Evolutionary conservation across 2,329 filamentous ascomycete genomes (phyloP), one percentile per base, ranked within the genome.

Genomic region (Xylogone sp.): DNA sequence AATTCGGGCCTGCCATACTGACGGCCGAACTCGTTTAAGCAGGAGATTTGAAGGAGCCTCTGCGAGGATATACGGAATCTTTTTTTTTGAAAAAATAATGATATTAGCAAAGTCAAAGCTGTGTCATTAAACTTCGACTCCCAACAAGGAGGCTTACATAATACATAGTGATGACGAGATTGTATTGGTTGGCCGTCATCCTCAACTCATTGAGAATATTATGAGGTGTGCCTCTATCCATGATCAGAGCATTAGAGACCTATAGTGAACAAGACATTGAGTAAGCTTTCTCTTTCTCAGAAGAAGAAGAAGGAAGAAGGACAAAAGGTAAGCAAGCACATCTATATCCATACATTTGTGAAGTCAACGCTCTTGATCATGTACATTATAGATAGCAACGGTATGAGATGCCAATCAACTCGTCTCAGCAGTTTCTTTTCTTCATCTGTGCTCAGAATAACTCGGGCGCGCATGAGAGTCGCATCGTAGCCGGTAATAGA

Each of bases 371-470:
- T 68, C 43, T 67, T 65, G 18, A 64, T 52, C 43, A 65, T 53
- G 39, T 61, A 68, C 45, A 68, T 61, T 13, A 69, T 49, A 21
- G 66, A 60, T 31, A 68, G 71, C 22, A 74, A 55, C 0, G 69
- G 66, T 67, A 75, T 71, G 1, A 75, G 59, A 42, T 68, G 69
- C 69, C 65, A 70, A 54, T 75, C 72, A 20, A 75, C 68, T 10
- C 68, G 65, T 13, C 71, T 65, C 43, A 76, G 61, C 10, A 76
- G 57, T 51, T 65, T 74, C 55, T 69, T 75, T 53, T 76, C 74
- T 52, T 76, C 74, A 3, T 68, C 69, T 0, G 65, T 64, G 3
- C 65, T 72, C 10, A 73, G 54, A 7, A 65, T 48, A 13, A 62
- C 61, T 43, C 66, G 59, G 2, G 57, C 66, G 24, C 58, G 53